Evolutionary conservation across 1,284 basidiomycete species (phyloP).

Genomic region (Xerocomus nothofagi): DNA sequence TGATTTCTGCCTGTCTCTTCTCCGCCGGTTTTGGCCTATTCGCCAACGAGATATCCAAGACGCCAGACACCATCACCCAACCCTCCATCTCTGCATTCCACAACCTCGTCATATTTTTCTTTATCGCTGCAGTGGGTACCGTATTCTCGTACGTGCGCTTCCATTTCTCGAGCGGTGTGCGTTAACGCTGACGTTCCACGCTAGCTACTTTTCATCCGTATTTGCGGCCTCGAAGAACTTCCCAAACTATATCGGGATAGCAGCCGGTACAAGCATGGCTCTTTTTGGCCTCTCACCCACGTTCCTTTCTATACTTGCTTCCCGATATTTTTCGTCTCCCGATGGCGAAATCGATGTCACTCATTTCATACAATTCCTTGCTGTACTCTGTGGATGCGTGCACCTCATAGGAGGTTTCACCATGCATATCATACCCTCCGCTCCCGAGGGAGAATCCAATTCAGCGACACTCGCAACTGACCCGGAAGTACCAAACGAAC

Average conservation of each 20-base stretch:
- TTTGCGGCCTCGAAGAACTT: conserved; percentile 75
- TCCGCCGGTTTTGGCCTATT: conserved; percentile 60
- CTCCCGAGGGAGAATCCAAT: conserved; percentile 8
- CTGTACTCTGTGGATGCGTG: conserved; percentile 50
- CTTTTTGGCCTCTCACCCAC: conserved; percentile 77
- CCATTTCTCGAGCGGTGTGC: not conserved
- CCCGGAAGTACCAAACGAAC: conserved; percentile 39
- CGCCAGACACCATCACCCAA: conserved; percentile 39
- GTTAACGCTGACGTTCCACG: not conserved
- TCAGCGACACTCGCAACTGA: conserved; percentile 40
- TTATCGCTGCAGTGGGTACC: conserved; percentile 62
- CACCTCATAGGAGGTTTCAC: conserved; percentile 55
- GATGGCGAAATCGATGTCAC: conserved; percentile 54
- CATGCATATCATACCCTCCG: conserved; percentile 35
- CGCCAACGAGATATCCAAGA: conserved; percentile 51
- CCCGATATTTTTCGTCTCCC: conserved; percentile 53
- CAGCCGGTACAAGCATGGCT: conserved; percentile 66
- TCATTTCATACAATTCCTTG: conserved; percentile 56
- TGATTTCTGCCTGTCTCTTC: conserved; percentile 61
- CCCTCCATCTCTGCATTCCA: conserved; percentile 48
- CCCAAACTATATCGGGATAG: conserved; percentile 60
- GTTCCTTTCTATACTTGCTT: conserved; percentile 65
- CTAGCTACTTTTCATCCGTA: conserved; percentile 71
- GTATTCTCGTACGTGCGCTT: conserved; percentile 62
- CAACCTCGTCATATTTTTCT: conserved; percentile 57